Evolutionary conservation across 495 filamentous ascomycete genomes (phyloP), one percentile per base, ranked within the genome.

Genomic region (Penicillium argentinense): DNA sequence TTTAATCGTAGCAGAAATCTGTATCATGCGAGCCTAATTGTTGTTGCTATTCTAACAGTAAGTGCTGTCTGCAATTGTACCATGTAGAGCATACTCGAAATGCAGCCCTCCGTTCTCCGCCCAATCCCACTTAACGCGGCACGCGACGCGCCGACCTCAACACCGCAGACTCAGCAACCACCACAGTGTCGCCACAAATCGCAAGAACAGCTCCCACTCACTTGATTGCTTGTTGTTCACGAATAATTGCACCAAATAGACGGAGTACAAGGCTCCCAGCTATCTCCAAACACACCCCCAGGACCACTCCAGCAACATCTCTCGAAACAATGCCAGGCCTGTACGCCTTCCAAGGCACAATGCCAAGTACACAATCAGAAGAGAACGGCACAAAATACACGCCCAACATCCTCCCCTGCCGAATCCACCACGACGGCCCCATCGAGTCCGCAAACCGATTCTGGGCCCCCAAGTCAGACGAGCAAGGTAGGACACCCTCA

Each of bases 381-480:
- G 29, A 53, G 3, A 28, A 39, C 4, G 42, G 39, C 1, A 25
- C 58, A 3, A 42, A 45, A 30, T 77, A 76, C 46, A 85, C 76
- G 2, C 84, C 89, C 0, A 86, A 97, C 64, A 70, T 97, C 29
- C 79, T 97, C 14, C 92, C 92, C 5, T 96, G 91, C 57, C 77
- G 79, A 42, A 82, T 97, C 55, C 78, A 92, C 54, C 83, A 95
- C 60, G 79, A 87, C 59, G 92, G 92, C 5, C 69, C 82, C 9
- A 72, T 90, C 37, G 75, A 83, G 12, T 77, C 83, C 2, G 68
- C 80, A 4, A 54, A 80, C 24, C 73, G 83, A n/a, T 88, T 88
- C 55, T 97, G 92, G 92, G 68, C 63, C 4, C 80, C 88, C 26
- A 59, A 55, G 40, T 44, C 64, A 25, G 65, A 71, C 34, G 60